phyloP scores from a whole-genome alignment of 2,329 filamentous ascomycete genomes.

The Chaetomium strumarium region DNA sequence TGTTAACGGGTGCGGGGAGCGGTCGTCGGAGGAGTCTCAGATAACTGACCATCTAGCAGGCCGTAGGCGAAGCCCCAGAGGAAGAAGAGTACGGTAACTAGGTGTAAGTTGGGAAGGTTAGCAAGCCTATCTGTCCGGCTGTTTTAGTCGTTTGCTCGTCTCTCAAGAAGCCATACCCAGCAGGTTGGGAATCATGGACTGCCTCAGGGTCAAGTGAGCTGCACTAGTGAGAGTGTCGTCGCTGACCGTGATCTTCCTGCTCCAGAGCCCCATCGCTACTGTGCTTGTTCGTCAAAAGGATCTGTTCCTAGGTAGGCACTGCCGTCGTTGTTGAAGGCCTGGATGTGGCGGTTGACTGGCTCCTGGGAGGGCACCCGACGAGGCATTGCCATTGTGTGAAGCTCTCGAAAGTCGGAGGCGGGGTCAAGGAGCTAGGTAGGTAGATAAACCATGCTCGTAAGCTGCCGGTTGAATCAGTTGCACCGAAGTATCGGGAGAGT shows the following conservation, averaged over 20 bases:
- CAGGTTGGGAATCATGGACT: constrained; percentile 31
- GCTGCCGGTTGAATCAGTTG: neutral
- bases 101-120: constrained; percentile 14
- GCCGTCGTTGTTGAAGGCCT: neutral
- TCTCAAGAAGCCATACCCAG: constrained; percentile 19
- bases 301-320: no score
- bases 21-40: no score
- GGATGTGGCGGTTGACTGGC: neutral
- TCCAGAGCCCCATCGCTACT: constrained; percentile 18
- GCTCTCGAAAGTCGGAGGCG: neutral
- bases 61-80: constrained; percentile 91
- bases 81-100: constrained; percentile 78
- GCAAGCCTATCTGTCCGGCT: no score
- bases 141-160: neutral
- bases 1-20: no score
- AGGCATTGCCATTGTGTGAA: no score
- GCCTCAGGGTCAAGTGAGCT: constrained; percentile 29
- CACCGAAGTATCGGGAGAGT: neutral
- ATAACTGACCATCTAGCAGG: constrained; percentile 59
- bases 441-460: neutral
- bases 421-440: neutral
- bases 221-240: constrained; percentile 32
- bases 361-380: neutral
- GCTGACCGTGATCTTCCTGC: constrained; percentile 29
- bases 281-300: neutral